These are phyloP conservation scores for Stramenopiles sp. DNA, from an alignment of 352 stramenopile genomes.

Conservation along the genomic window DNA sequence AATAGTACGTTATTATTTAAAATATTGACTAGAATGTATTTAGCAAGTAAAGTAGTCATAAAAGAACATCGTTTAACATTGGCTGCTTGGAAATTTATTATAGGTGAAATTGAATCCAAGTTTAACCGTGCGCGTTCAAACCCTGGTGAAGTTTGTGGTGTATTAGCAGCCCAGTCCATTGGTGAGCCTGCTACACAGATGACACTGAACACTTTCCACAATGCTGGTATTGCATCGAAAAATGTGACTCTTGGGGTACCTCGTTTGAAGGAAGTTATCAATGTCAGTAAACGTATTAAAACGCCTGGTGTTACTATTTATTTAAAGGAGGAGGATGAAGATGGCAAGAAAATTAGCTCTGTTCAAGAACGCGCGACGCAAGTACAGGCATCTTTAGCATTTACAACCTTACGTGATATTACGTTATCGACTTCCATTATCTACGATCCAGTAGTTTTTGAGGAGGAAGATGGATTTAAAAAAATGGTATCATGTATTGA, in stretches of 20 bases:
- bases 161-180: constrained; percentile 95
- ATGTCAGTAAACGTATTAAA: constrained; percentile 90
- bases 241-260: constrained; percentile 98
- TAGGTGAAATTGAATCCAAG: constrained; percentile 79
- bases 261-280: constrained; percentile 97
- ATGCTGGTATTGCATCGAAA: constrained; percentile 92
- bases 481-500: too few species aligned
- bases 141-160: constrained; percentile 92
- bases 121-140: constrained; percentile 82
- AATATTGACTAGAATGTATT: constrained; percentile 80
- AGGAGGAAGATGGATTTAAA: too few species aligned
- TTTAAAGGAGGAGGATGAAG: constrained; percentile 37
- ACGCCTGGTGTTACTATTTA: too few species aligned
- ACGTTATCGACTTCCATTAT: constrained; percentile 89
- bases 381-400: constrained; percentile 81
- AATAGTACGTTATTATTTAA: constrained; percentile 95
- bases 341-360: constrained; percentile 16
- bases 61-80: constrained; percentile 83
- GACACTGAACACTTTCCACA: constrained; percentile 99
- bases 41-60: constrained; percentile 86
- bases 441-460: constrained; percentile 97
- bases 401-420: constrained; percentile 86
- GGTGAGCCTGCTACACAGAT: constrained; percentile 98
- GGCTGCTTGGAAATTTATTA: constrained; percentile 74
- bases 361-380: not conserved